A percentile compares a stretch with the other conserved stretches of the same genome.
phyloP scores from a whole-genome alignment of 345 rosid species.

The Durio zibethinus region DNA sequence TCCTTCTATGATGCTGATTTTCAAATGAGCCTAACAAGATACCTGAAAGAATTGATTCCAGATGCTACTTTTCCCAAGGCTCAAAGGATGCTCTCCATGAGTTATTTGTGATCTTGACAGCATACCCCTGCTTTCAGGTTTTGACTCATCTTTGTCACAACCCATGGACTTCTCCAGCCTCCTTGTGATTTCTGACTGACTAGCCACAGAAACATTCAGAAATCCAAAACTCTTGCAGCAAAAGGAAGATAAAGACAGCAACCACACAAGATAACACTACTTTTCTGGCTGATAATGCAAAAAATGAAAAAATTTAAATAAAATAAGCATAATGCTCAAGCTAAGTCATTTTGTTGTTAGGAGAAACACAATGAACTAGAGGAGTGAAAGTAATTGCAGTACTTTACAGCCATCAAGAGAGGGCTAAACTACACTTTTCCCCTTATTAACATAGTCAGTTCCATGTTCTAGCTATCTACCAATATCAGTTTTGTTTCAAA shows the following conservation, averaged over 20 bases:
- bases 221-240: neutral
- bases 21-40: slow-evolving; percentile 7
- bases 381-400: neutral
- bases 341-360: neutral
- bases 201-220: slow-evolving; percentile 56
- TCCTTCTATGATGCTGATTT: neutral
- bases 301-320: neutral
- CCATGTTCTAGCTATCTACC: neutral
- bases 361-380: neutral
- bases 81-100: slow-evolving; percentile 94
- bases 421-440: neutral
- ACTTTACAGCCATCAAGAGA: neutral
- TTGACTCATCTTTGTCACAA: slow-evolving; percentile 40
- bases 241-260: neutral
- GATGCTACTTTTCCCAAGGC: slow-evolving; percentile 84
- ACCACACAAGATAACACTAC: neutral
- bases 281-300: neutral
- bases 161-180: slow-evolving; percentile 59
- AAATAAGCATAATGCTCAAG: neutral
- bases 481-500: neutral
- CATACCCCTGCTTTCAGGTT: slow-evolving; percentile 47
- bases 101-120: slow-evolving; percentile 76
- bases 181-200: slow-evolving; percentile 92
- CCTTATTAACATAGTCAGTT: neutral
- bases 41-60: slow-evolving; percentile 99